Percentiles rank a stretch among this genome's conserved stretches.
Evolutionary conservation across 495 filamentous ascomycete species (phyloP).

Genomic region (Hapsidospora chrysogenum): DNA sequence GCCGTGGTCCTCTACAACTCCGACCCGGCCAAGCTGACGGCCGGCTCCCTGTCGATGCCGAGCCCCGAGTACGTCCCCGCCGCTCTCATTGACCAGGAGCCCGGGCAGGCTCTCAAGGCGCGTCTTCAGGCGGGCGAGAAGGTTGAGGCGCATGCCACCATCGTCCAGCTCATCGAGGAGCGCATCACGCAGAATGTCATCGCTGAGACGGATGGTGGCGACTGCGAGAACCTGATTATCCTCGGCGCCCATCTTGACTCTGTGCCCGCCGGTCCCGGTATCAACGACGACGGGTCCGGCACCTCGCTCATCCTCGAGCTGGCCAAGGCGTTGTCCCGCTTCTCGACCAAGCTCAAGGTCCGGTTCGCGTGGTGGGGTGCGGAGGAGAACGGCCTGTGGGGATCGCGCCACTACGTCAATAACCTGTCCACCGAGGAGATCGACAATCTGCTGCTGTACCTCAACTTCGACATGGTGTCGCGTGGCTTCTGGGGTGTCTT

Average conservation of each 20-base stretch:
- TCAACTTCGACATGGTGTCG: slow-evolving; percentile 36
- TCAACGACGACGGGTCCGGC: slow-evolving; percentile 57
- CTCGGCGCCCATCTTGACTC: slow-evolving; percentile 56
- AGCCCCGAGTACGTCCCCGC: slow-evolving; percentile 8
- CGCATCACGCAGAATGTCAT: slow-evolving; percentile 44
- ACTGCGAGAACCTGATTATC: slow-evolving; percentile 44
- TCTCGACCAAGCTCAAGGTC: slow-evolving; percentile 44
- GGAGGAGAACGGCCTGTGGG: slow-evolving; percentile 50
- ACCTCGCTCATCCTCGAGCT: slow-evolving; percentile 45
- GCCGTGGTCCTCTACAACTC: slow-evolving; percentile 16
- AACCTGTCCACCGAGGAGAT: slow-evolving; percentile 11
- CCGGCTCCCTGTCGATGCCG: slow-evolving; percentile 6
- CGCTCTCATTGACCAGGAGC: slow-evolving; percentile 11
- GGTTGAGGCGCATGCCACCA: slow-evolving; percentile 11
- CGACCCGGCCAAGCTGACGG: slow-evolving; percentile 8
- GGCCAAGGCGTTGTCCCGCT: slow-evolving; percentile 41
- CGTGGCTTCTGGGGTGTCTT: slow-evolving; percentile 34
- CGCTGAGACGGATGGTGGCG: slow-evolving; percentile 46
- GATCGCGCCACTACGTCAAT: slow-evolving; percentile 20
- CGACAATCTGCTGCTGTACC: slow-evolving; percentile 16
- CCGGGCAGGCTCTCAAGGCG: slow-evolving; percentile 7
- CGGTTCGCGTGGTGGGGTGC: slow-evolving; percentile 56
- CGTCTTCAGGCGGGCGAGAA: slow-evolving; percentile 6
- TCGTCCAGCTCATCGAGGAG: slow-evolving; percentile 12
- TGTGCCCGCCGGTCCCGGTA: slow-evolving; percentile 36